These are phyloP conservation scores for Closterium sp. DNA, from an alignment of 139 green algal species.

Conservation along the genomic window DNA sequence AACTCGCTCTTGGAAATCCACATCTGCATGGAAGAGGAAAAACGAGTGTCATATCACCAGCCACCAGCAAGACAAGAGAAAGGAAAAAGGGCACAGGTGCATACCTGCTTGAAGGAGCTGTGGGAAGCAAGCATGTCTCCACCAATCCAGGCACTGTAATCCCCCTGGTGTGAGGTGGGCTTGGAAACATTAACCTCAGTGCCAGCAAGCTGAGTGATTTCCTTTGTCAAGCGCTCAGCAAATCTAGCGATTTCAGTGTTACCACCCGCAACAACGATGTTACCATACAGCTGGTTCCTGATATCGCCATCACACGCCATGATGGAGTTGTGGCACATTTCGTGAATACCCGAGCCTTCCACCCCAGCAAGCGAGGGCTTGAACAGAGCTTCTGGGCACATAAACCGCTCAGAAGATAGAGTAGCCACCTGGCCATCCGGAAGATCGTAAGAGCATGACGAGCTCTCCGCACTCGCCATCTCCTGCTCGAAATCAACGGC, in stretches of 20 bases:
- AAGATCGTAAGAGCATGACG: constrained; percentile 65
- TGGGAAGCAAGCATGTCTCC: not conserved
- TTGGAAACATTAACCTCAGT: not conserved
- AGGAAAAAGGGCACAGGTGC: too few species aligned
- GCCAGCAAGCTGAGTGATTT: constrained; percentile 47
- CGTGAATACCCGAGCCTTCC: constrained; percentile 55
- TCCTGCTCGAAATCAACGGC: constrained; percentile 96
- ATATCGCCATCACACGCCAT: constrained; percentile 58
- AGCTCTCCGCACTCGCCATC: constrained; percentile 72
- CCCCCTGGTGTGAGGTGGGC: not conserved
- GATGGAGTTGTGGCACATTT: constrained; percentile 59
- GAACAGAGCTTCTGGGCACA: constrained; percentile 59
- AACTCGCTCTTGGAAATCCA: too few species aligned
- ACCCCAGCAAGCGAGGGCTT: constrained; percentile 56
- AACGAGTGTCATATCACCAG: too few species aligned
- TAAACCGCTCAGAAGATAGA: constrained; percentile 56
- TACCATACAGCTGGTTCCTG: constrained; percentile 54
- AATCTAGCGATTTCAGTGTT: constrained; percentile 54
- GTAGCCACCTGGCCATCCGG: constrained; percentile 71
- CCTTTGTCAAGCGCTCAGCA: constrained; percentile 55
- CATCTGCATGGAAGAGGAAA: too few species aligned
- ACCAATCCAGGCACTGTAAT: not conserved
- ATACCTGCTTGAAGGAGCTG: not conserved
- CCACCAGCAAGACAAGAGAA: too few species aligned
- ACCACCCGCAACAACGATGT: constrained; percentile 56